Base-by-base conservation (phyloP, 1,139 yeast species). In the Pneumocystis canis region DNA sequence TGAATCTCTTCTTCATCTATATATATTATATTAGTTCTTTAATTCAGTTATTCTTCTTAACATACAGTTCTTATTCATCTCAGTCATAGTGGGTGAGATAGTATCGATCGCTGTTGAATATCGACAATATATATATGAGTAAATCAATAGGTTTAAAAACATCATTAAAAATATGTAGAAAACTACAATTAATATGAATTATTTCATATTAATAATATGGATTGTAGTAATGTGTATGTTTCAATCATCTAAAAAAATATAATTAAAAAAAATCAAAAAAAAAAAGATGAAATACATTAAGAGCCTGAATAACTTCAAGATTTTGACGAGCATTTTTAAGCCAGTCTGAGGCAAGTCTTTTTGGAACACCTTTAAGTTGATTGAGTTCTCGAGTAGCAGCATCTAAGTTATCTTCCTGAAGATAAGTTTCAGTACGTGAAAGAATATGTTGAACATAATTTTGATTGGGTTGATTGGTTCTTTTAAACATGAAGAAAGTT, bases 301-400 rank as follows among this genome's bases (percentile, higher is more conserved):
- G 60, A 40, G 65, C 66, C 40, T 64, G 65, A 53, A 62, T 60
- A 35, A 63, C 61, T 54, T 64, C 65, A 25, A 64, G 61, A 53
- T 64, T 59, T 35, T 65, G 62, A 25, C 65, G 37, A 14, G 65
- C 90, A 73, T 88, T 94, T 58, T 77, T 76, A 56, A 94, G 82
- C 97, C 97, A 92, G 73, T 89, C 97, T 69, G 84, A 83, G 57
- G 97, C 95, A 69, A 92, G 80, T 71, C 82, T 82, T 79, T 95
- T 85, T 58, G 95, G 82, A 96, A 96, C 89, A 54, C 98, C 98
- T 75, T 87, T 87, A 74, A 94, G 81, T 68, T 83, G 81, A 67
- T 95, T 85, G 63, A 87, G 94, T 75, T 90, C 97, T 71, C 89
- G 95, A 41, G 92, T 95, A 5, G 98, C 98, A 67, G 82, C 81